A percentile compares a stretch with the other conserved stretches of the same genome.
Conservation (phyloP, 768 basidiomycete species). For the Lactarius pseudohatsudake region DNA sequence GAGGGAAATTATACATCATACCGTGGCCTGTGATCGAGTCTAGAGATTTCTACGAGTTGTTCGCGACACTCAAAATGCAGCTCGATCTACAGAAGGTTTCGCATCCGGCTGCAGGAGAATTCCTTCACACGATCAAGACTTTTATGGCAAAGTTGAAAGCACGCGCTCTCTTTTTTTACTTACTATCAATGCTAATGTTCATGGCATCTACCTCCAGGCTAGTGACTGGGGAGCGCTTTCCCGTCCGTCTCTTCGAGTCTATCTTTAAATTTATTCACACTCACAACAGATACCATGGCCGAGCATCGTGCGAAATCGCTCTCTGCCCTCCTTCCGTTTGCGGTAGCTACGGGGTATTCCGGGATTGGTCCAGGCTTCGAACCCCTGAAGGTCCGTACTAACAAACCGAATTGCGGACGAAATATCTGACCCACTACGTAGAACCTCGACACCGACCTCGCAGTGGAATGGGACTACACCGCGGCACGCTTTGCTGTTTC, state of each 20-base stretch:
- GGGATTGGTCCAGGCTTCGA: conserved; percentile 48
- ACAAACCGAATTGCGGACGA: too few relatives aligned
- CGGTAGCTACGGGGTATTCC: conserved; percentile 48
- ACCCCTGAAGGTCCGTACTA: conserved; percentile 46
- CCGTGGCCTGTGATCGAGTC: conserved; percentile 71
- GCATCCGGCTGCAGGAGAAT: conserved; percentile 51
- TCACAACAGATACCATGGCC: conserved; percentile 46
- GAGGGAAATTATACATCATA: conserved; percentile 53
- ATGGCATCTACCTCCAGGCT: conserved; percentile 39
- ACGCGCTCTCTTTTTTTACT: not conserved
- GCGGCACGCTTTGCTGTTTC: conserved; percentile 38
- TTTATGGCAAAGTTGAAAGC: conserved; percentile 70
- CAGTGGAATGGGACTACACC: conserved; percentile 43
- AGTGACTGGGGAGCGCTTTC: conserved; percentile 70
- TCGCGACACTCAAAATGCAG: conserved; percentile 45
- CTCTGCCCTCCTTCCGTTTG: conserved; percentile 43
- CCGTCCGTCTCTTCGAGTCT: conserved; percentile 41
- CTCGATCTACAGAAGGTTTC: conserved; percentile 52
- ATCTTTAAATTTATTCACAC: not conserved
- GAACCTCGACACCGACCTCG: conserved; percentile 54
- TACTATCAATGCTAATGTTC: not conserved
- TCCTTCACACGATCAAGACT: conserved; percentile 57
- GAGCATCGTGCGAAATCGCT: conserved; percentile 45
- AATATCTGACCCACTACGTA: conserved; percentile 26
- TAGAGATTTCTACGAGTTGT: conserved; percentile 55